Evolutionary conservation across 192 early-diverging fungal genomes (phyloP).

Genomic region (Entomortierella chlamydospora): DNA sequence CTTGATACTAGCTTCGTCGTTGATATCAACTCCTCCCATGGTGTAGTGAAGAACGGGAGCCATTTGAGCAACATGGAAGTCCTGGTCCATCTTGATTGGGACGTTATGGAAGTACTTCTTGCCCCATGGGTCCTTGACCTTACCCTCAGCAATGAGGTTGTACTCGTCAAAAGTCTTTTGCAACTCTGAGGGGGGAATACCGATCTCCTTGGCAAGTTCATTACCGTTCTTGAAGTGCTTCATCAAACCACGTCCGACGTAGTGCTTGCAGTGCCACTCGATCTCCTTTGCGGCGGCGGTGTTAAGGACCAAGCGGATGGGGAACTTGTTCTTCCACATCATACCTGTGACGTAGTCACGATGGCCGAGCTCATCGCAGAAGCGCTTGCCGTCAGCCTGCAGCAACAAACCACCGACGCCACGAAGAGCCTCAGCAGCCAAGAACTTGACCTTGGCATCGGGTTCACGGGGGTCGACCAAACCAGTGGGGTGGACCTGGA

Average conservation of each 20-base stretch:
- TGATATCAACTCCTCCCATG: slow-evolving; percentile 92
- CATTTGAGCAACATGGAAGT: slow-evolving; percentile 78
- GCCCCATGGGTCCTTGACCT: slow-evolving; percentile 72
- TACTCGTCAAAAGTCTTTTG: slow-evolving; percentile 69
- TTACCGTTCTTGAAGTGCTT: slow-evolving; percentile 80
- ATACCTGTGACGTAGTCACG: slow-evolving; percentile 93
- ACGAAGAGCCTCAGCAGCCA: slow-evolving; percentile 96
- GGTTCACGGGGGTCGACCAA: slow-evolving; percentile 91
- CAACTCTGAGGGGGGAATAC: slow-evolving; percentile 61
- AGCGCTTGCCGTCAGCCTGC: slow-evolving; percentile 84
- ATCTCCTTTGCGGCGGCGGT: slow-evolving; percentile 88
- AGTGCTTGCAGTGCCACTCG: slow-evolving; percentile 95
- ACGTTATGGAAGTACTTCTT: slow-evolving; percentile 76
- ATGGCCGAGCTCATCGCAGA: slow-evolving; percentile 93
- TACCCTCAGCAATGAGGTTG: slow-evolving; percentile 67
- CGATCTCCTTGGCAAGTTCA: slow-evolving; percentile 84
- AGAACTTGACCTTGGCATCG: slow-evolving; percentile 91
- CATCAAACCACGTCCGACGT: slow-evolving; percentile 90
- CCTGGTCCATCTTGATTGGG: slow-evolving; percentile 64
- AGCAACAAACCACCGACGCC: slow-evolving; percentile 92
- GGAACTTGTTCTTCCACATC: slow-evolving; percentile 90
- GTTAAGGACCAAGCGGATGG: slow-evolving; percentile 86
- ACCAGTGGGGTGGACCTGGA: slow-evolving; percentile 98
- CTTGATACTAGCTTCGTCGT: slow-evolving; percentile 73
- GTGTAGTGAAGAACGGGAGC: slow-evolving; percentile 89